Evolutionary conservation across 164 flowering plant species (phyloP).

Genomic region (Nymphaea thermarum): DNA sequence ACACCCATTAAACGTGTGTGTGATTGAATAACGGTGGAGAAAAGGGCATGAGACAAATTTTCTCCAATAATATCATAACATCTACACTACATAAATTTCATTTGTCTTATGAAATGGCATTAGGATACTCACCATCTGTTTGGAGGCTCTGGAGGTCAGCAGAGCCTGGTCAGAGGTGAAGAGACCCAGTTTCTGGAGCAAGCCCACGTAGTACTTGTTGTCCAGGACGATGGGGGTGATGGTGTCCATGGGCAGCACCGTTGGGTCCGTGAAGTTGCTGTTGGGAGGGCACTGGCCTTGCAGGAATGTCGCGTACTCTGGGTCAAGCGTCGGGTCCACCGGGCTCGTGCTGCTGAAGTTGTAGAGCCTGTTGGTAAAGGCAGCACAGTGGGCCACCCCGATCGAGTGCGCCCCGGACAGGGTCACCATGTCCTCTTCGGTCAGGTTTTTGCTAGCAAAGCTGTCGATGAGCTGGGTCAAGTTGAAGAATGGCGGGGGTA

Average conservation of each 20-base stretch:
- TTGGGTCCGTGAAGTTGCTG: not conserved
- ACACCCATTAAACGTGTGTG: no score
- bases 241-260: not conserved
- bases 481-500: constrained; percentile 2
- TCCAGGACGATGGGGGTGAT: not conserved
- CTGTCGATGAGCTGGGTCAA: constrained; percentile 2
- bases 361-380: constrained; percentile 1
- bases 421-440: constrained; percentile 1
- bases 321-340: not conserved
- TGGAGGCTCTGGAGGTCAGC: not conserved
- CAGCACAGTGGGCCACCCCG: constrained; percentile 1
- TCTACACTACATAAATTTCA: not conserved
- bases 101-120: not conserved
- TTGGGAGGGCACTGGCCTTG: constrained; percentile 1
- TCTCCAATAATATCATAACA: no score
- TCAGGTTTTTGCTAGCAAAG: constrained; percentile 1
- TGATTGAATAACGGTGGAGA: no score
- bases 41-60: no score
- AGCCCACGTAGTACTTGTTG: constrained; percentile 2
- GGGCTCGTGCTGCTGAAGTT: constrained; percentile 1
- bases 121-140: not conserved
- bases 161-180: constrained; percentile 4
- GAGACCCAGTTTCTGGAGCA: not conserved
- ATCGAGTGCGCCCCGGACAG: constrained; percentile 1
- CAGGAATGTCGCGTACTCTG: not conserved